Evolutionary conservation across 306 rosid genomes (phyloP), one percentile per base, ranked within the genome.

Genomic region (Cucumis sativus): DNA sequence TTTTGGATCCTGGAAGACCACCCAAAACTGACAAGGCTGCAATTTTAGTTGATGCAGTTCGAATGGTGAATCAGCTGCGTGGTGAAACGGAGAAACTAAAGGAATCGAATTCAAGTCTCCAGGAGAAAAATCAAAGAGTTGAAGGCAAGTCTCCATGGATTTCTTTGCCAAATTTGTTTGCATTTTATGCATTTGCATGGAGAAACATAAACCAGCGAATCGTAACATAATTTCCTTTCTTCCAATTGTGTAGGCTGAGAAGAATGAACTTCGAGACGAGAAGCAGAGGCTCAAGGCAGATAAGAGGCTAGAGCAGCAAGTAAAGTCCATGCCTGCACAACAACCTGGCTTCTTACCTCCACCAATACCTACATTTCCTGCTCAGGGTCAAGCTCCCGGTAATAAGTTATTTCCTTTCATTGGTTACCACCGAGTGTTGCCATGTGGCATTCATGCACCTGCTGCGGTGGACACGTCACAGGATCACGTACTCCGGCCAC

Each of bases 401-500:
- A 90, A 84, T 89, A 94, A 94, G 88, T 78, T 90, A 86, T 87
- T 94, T 80, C 98, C 98, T 37, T 88, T 90, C 88, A 82, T 91
- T 23, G 80, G 96, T 45, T 94, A 94, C 80, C 98, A 94, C 80
- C 98, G 0, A 95, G 97, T 37, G 95, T 94, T 39, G 97, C 95
- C 79, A 90, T 94, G 98, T 94, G 98, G 98, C 98, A 94, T 94
- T 94, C 84, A 88, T 92, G 98, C 97, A 7, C 97, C 97, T 2
- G 98, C 98, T 1, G 81, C 97, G 0, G 91, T 92, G 85, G 98
- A 92, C 84, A 94, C 96, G 59, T 94, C 98, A 30, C 96, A 94
- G 88, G 98, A 94, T 86, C 98, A 94, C 67, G 97, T 89, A 10
- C 97, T 89, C 87, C 98, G 98, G 49, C 96, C 98, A 20, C 98